Percentiles rank a stretch among this genome's conserved stretches.
Evolutionary conservation across 1,284 basidiomycete species (phyloP).

Genomic region (Melampsora americana): DNA sequence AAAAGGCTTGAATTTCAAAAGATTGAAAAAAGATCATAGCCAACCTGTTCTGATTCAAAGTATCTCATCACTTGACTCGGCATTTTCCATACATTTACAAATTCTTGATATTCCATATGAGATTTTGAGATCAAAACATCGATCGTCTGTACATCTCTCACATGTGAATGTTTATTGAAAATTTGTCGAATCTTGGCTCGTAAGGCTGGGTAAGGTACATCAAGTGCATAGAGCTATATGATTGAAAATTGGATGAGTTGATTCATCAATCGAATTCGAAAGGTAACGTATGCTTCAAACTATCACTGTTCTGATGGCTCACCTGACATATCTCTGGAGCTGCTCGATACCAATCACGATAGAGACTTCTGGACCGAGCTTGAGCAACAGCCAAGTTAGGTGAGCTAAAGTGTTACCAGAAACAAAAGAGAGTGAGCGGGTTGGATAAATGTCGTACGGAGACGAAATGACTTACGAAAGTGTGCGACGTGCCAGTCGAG

Average conservation of each 20-base stretch:
- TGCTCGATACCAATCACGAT: constrained; percentile 86
- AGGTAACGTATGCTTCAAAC: constrained; percentile 39
- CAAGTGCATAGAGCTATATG: constrained; percentile 73
- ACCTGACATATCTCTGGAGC: constrained; percentile 52
- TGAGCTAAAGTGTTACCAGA: constrained; percentile 47
- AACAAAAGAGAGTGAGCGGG: neutral
- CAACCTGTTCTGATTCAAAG: constrained; percentile 35
- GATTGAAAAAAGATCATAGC: neutral
- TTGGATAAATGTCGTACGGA: neutral
- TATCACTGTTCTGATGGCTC: constrained; percentile 47
- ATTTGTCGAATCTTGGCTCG: constrained; percentile 78
- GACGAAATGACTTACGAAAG: constrained; percentile 52
- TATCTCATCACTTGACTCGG: constrained; percentile 43
- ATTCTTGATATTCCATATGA: constrained; percentile 79
- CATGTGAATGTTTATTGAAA: constrained; percentile 80
- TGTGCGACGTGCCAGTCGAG: constrained; percentile 74
- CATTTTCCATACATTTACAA: constrained; percentile 44
- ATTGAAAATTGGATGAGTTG: neutral
- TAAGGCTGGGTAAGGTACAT: constrained; percentile 74
- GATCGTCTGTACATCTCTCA: constrained; percentile 77
- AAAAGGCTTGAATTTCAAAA: neutral
- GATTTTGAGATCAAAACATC: constrained; percentile 85
- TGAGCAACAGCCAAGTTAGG: constrained; percentile 66
- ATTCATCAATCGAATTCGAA: neutral
- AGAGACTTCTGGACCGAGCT: constrained; percentile 70